Base-by-base conservation (phyloP, 1,139 yeast genomes). In the Saccharomyces hybrid region DNA sequence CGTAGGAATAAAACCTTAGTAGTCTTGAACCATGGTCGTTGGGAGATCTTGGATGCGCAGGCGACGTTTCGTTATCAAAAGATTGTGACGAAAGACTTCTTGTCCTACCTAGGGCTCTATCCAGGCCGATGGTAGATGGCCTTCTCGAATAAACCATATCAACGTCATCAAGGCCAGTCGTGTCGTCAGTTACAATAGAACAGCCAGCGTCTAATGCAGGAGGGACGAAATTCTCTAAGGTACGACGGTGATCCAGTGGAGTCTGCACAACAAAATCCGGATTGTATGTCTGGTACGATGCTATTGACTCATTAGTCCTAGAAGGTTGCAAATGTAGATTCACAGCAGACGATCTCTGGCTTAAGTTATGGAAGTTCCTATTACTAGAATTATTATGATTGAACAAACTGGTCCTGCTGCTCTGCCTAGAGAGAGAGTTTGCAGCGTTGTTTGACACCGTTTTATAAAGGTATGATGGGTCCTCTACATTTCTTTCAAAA, bases 121-220 rank as follows among this genome's bases (percentile, higher is more conserved):
- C 81, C 53, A 84, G 70, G 38, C 85, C 83, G 50, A 72, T 71
- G 1, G 84, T 78, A 1, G 88, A 82, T 52, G 84, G 80, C 60
- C 91, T 77, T 63, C 90, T 77, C 34, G 84, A 76, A 68, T 79
- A 84, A 42, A 85, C 80, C 76, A 87, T 81, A 59, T 87, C 93
- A 23, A 86, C 81, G 56, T 81, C 80, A 62, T 85, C 87, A 58
- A 85, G 76, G 63, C 85, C 82, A 13, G 85, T 75, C 54, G 76
- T 72, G 46, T 78, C 73, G 62, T 82, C 84, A 34, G 80, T 78
- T 49, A 87, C 76, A 42, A 85, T 78, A 50, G 82, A 77, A 2
- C 95, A 80, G 28, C 91, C 79, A 14, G 90, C 91, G 64, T 88
- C 96, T 64, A 89, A 75, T 9, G 90, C 91, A 1, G 96, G 90